Evolutionary conservation across 1,139 yeast genomes (phyloP).

Genomic region (Protomyces arabidopsidicola): DNA sequence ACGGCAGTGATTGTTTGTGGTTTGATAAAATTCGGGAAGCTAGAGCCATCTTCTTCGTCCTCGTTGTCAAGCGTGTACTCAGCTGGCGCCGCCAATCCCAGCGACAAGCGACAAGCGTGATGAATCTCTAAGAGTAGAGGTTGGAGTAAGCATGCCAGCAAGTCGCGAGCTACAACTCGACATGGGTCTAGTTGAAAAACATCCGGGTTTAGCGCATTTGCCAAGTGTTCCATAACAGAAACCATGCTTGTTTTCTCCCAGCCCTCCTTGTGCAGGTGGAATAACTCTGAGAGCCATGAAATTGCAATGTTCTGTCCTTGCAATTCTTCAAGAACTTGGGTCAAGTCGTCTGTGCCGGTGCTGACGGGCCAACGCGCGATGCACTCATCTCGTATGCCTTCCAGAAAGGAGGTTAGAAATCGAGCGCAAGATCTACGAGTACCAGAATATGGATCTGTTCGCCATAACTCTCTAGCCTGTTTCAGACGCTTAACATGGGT

Average conservation of each 20-base stretch:
- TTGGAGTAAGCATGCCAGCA: background rate
- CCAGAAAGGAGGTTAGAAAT: background rate
- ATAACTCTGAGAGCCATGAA: no score
- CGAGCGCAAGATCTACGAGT: background rate
- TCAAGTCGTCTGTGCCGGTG: no score
- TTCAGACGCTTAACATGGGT: background rate
- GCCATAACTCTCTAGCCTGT: background rate
- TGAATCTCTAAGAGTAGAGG: background rate
- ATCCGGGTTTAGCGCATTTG: background rate
- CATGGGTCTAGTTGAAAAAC: background rate
- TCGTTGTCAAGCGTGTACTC: background rate
- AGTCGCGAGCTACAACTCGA: background rate
- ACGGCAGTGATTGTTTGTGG: background rate
- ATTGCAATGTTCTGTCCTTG: no score
- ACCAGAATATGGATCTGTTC: background rate
- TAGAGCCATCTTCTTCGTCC: background rate
- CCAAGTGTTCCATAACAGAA: background rate
- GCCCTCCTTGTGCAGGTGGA: no score
- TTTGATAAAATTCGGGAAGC: background rate
- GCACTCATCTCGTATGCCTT: background rate
- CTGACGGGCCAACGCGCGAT: background rate
- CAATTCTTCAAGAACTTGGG: no score
- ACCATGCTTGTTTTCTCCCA: background rate
- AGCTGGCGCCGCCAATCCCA: background rate
- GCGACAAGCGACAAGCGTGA: background rate